These are phyloP conservation scores for Podila minutissima DNA, from an alignment of 192 early-diverging fungal species.

Conservation along the genomic window DNA sequence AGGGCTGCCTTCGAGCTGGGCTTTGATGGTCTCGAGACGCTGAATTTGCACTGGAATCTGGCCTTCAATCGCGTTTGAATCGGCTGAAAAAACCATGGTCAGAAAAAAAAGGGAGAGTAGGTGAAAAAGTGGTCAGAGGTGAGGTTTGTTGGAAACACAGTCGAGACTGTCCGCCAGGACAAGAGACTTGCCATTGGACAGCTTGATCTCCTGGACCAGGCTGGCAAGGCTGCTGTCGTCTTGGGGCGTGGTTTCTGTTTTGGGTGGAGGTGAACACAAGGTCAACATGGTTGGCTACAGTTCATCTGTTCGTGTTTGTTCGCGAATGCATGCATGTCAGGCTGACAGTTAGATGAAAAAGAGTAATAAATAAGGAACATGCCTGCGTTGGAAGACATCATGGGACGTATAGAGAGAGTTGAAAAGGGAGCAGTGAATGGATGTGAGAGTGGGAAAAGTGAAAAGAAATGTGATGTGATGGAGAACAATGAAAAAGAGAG, in stretches of 20 bases:
- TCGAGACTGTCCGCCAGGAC: not conserved
- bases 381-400: slow-evolving; percentile 23
- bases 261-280: not conserved
- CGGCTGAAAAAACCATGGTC: not conserved
- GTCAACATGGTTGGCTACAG: no score
- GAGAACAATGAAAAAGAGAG: not conserved
- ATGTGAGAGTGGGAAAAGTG: slow-evolving; percentile 1
- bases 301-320: no score
- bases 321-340: no score
- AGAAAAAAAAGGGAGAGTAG: not conserved
- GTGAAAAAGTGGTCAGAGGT: not conserved
- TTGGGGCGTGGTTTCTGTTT: slow-evolving; percentile 18
- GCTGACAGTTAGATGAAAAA: no score
- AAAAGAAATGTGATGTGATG: not conserved
- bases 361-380: not conserved
- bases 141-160: no score
- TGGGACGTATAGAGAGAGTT: not conserved
- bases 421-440: not conserved
- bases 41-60: slow-evolving; percentile 17
- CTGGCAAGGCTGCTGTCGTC: slow-evolving; percentile 19
- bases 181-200: slow-evolving; percentile 8
- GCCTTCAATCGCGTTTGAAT: slow-evolving; percentile 6
- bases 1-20: slow-evolving; percentile 10
- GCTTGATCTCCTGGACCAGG: slow-evolving; percentile 36
- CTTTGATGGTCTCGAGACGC: slow-evolving; percentile 21